Evolutionary conservation across 768 basidiomycete genomes (phyloP), one percentile per base, ranked within the genome.

Genomic region (Lentinula detonsa): DNA sequence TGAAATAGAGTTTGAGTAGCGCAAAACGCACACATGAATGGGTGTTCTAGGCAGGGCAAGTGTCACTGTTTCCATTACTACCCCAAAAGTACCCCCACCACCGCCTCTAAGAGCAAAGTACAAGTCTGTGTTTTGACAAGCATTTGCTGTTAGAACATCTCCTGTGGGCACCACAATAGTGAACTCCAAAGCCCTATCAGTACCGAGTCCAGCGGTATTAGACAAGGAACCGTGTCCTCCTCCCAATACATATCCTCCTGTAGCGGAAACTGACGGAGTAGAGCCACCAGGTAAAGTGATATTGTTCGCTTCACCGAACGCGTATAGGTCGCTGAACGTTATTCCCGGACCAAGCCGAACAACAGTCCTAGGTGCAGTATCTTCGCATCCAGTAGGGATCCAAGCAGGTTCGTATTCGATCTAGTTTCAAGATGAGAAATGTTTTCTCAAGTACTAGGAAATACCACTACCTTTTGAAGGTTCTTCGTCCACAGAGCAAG

Each of bases 61-160:
- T 23, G 18, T 28, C 23, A 40, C 54, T 39, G 54, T 35, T 42
- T 56, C 37, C 23, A 52, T 76, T 53, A 83, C 70, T 18, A 84
- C 71, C 6, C 79, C 82, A 50, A 71, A 83, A 0, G 78, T 83
- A 11, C 78, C 75, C 4, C 81, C 81, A 0, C 83, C 83, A 1
- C 76, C 76, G 0, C 82, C 82, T 37, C 81, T 73, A 55, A 85
- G 65, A 0, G 83, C 81, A 77, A 80, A 85, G 69, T 81, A 84
- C 4, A 84, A 73, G 58, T 84, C 79, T 3, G 69, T 13, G 61
- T 82, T 70, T 43, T 73, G 70, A 64, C 75, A 68, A 0, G 65
- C 62, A 64, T 83, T 84, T 21, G 71, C 76, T 3, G 65, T 74
- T 56, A 79, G 65, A 40, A 72, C 66, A 11, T 73, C 61, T 4